Conservation (phyloP, 1,139 yeast species). For the Suhomyces ambrosiae region DNA sequence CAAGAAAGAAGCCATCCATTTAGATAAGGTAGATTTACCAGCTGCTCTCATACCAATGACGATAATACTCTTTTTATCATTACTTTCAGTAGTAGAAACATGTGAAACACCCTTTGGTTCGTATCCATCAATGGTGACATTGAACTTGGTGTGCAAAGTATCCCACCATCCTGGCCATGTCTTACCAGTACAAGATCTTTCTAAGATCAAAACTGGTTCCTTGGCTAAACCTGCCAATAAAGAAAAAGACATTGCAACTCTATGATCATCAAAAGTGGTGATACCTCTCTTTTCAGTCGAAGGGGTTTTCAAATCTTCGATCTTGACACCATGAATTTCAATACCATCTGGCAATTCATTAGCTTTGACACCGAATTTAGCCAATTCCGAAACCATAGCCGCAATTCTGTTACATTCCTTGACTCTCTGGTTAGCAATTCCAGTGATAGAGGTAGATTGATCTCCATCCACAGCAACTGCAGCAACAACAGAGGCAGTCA, state of each 20-base stretch:
- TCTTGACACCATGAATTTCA: constrained; percentile 69
- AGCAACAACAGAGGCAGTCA: constrained; percentile 96
- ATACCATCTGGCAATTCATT: constrained; percentile 91
- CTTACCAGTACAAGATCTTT: constrained; percentile 90
- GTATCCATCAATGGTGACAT: constrained; percentile 67
- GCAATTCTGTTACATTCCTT: constrained; percentile 95
- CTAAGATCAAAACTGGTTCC: constrained; percentile 72
- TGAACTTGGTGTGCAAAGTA: constrained; percentile 68
- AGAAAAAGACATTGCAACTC: constrained; percentile 98
- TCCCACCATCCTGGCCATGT: constrained; percentile 99
- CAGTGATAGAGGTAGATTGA: constrained; percentile 76
- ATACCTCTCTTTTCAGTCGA: constrained; percentile 54
- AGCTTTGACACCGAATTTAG: constrained; percentile 86
- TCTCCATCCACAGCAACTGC: constrained; percentile 67
- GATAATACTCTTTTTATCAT: constrained; percentile 58
- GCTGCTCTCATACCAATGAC: constrained; percentile 99
- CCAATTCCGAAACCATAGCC: constrained; percentile 89
- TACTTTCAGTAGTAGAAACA: constrained; percentile 6
- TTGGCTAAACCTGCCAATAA: constrained; percentile 64
- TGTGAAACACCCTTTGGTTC: constrained; percentile 34
- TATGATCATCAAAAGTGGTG: constrained; percentile 88
- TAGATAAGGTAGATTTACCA: constrained; percentile 87
- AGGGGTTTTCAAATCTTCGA: constrained; percentile 53
- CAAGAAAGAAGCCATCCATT: constrained; percentile 72
- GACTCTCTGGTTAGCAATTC: constrained; percentile 97